phyloP scores from a whole-genome alignment of 345 rosid species.

The sweet orange (Citrus sinensis) region DNA sequence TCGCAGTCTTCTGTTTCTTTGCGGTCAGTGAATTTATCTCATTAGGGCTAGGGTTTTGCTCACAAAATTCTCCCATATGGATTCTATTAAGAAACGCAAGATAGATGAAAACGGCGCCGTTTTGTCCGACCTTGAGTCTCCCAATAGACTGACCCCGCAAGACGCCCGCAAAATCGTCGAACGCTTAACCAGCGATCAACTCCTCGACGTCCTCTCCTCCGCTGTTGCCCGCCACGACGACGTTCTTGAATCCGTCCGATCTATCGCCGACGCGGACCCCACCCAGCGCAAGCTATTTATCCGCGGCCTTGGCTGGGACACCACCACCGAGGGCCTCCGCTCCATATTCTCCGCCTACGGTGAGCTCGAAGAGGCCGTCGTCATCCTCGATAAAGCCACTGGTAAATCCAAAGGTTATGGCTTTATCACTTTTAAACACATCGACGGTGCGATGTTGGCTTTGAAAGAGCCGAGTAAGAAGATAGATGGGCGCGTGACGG shows the following conservation, averaged over 20 bases:
- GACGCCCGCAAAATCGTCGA: constrained; percentile 68
- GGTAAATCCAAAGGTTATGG: constrained; percentile 86
- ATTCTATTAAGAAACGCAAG: constrained; percentile 58
- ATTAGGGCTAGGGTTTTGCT: constrained; percentile 46
- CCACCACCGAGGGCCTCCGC: constrained; percentile 67
- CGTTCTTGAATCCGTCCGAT: constrained; percentile 46
- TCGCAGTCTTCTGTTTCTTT: not conserved
- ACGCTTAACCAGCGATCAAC: constrained; percentile 57
- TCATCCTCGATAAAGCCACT: constrained; percentile 63
- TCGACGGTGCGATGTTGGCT: constrained; percentile 68
- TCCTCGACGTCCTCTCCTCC: constrained; percentile 53
- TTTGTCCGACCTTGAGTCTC: constrained; percentile 14
- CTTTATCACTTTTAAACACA: constrained; percentile 65
- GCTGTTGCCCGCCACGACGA: constrained; percentile 53
- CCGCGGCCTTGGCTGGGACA: constrained; percentile 88
- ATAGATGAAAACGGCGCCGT: constrained; percentile 53
- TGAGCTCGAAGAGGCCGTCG: constrained; percentile 76
- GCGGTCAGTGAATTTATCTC: not conserved
- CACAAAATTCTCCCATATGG: constrained; percentile 21
- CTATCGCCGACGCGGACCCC: constrained; percentile 61
- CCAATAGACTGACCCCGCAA: constrained; percentile 35
- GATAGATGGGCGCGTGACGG: constrained; percentile 78
- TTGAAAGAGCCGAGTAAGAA: constrained; percentile 78
- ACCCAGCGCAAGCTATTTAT: constrained; percentile 79
- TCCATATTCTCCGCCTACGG: constrained; percentile 61